Evolutionary conservation across 129 eudicot genomes (phyloP).

Genomic region (Lactuca saligna): DNA sequence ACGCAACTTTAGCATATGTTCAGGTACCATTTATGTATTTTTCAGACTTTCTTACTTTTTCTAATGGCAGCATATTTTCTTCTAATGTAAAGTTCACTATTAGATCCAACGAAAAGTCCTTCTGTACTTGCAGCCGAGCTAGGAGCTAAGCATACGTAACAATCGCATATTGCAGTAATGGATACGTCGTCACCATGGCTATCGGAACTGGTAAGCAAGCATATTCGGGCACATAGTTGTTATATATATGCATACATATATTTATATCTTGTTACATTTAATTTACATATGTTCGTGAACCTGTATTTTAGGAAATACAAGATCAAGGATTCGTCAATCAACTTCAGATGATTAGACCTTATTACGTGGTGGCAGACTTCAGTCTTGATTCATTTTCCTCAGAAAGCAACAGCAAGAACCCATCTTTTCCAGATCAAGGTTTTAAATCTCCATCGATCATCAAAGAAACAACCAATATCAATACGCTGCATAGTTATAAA

Average conservation of each 20-base stretch:
- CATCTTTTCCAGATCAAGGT: constrained; percentile 12
- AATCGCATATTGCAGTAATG: constrained; percentile 14
- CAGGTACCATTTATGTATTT: constrained; percentile 1
- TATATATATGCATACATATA: neutral
- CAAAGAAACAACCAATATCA: neutral
- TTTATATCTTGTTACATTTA: constrained; percentile 6
- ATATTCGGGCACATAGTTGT: neutral
- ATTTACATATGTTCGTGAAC: constrained; percentile 1
- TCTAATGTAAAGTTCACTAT: constrained; percentile 9
- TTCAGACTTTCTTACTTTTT: neutral
- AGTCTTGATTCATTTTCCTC: constrained; percentile 22
- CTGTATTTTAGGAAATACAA: constrained; percentile 19
- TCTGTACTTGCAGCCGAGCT: constrained; percentile 15
- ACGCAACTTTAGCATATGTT: neutral
- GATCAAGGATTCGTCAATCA: constrained; percentile 26
- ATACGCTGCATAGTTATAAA: constrained; percentile 3
- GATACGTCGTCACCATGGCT: constrained; percentile 14
- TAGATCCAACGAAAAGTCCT: constrained; percentile 17
- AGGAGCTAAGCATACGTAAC: neutral
- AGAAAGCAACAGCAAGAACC: constrained; percentile 4
- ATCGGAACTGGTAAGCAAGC: constrained; percentile 16
- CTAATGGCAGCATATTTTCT: constrained; percentile 6
- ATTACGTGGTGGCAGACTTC: constrained; percentile 19
- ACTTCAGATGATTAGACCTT: constrained; percentile 18
- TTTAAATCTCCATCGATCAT: constrained; percentile 6